phyloP scores from a whole-genome alignment of 345 rosid genomes.

The Leavenworthia alabamica region DNA sequence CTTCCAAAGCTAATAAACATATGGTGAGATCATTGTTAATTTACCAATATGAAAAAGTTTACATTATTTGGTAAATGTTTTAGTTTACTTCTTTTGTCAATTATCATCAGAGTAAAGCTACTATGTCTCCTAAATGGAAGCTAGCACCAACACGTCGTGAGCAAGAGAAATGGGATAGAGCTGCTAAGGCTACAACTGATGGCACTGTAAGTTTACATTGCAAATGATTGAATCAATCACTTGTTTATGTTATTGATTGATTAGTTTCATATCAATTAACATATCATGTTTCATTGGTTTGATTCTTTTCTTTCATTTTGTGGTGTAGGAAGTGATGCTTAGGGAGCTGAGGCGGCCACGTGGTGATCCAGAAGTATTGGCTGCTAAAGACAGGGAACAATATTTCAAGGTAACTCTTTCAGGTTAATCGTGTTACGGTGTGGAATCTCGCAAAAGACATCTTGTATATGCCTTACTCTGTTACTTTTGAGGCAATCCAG shows the following conservation, averaged over 20 bases:
- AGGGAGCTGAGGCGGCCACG: slow-evolving; percentile 54
- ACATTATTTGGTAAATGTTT: slow-evolving; percentile 1
- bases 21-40: slow-evolving; percentile 5
- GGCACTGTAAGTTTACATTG: slow-evolving; percentile 89
- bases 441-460: not conserved
- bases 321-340: slow-evolving; percentile 56
- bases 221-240: too few relatives aligned
- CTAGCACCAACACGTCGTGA: slow-evolving; percentile 74
- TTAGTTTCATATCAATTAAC: not conserved
- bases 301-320: not conserved
- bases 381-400: slow-evolving; percentile 72
- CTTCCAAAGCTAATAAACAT: slow-evolving; percentile 35
- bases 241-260: not conserved
- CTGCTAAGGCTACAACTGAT: slow-evolving; percentile 75
- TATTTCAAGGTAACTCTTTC: slow-evolving; percentile 52
- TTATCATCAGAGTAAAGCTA: slow-evolving; percentile 32
- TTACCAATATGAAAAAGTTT: not conserved
- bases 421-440: not conserved
- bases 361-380: slow-evolving; percentile 71
- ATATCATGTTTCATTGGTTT: not conserved
- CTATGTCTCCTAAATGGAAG: slow-evolving; percentile 47
- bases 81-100: not conserved
- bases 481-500: not conserved
- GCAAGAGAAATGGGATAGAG: slow-evolving; percentile 92
- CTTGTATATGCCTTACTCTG: not conserved